Conservation (phyloP, 176 grass and related monocot genomes). For the Canna indica region DNA sequence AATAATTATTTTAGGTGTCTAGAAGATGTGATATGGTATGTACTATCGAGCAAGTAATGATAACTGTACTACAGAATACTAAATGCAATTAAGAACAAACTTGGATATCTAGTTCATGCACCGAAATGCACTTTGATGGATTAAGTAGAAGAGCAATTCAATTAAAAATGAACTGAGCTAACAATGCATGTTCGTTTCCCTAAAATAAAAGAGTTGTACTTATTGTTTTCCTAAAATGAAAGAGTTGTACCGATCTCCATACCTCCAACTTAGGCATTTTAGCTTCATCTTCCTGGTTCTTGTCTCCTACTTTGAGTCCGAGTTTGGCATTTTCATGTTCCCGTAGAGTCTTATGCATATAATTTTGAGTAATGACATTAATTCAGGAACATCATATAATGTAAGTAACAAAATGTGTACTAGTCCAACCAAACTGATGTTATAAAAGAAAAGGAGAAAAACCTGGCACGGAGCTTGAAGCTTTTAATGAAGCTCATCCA, state of each 20-base stretch:
- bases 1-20: too few species aligned
- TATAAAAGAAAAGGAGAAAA: slow-evolving; percentile 4
- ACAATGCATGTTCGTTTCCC: too few species aligned
- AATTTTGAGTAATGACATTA: slow-evolving; percentile 3
- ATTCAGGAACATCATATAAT: background rate
- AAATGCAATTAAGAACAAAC: too few species aligned
- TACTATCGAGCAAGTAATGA: too few species aligned
- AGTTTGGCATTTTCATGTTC: slow-evolving; percentile 83
- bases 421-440: background rate
- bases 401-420: background rate
- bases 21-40: too few species aligned
- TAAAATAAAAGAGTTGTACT: too few species aligned
- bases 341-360: slow-evolving; percentile 65
- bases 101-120: too few species aligned
- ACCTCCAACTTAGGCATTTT: slow-evolving; percentile 33
- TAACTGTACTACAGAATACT: too few species aligned
- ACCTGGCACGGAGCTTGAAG: slow-evolving; percentile 94
- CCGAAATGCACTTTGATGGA: too few species aligned
- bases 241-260: background rate
- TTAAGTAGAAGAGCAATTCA: too few species aligned
- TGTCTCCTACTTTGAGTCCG: slow-evolving; percentile 58
- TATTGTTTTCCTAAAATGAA: background rate
- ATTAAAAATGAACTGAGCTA: too few species aligned
- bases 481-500: slow-evolving; percentile 87
- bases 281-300: slow-evolving; percentile 52